These are phyloP conservation scores for Phytophthora chlamydospora DNA, from an alignment of 352 stramenopile species.

Conservation along the genomic window DNA sequence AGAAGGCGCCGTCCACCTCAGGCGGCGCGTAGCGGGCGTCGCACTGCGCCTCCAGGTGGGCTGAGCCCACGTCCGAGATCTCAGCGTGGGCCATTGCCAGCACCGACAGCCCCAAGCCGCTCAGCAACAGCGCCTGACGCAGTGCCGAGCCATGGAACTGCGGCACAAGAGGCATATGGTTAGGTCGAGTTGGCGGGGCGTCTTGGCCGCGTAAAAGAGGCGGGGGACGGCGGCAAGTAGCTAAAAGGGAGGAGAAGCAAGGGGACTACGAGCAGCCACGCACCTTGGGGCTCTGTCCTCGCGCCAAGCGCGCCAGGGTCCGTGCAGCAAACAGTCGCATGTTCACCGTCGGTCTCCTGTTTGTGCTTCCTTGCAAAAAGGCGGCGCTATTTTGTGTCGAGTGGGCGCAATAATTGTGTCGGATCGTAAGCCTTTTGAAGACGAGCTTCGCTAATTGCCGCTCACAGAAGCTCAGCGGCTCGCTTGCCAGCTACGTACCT, in stretches of 20 bases:
- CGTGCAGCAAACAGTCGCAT: slow-evolving; percentile 42
- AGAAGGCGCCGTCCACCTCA: slow-evolving; percentile 51
- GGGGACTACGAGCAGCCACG: neutral
- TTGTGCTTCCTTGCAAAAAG: no score
- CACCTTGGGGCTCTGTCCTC: slow-evolving; percentile 41
- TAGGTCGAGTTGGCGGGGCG: slow-evolving; percentile 14
- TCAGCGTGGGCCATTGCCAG: slow-evolving; percentile 47
- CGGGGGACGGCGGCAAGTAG: neutral
- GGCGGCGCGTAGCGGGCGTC: slow-evolving; percentile 57
- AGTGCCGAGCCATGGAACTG: slow-evolving; percentile 36
- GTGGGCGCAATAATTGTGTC: no score
- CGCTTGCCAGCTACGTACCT: no score
- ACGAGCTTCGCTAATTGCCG: no score
- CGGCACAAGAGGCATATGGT: slow-evolving; percentile 7
- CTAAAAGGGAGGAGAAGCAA: neutral
- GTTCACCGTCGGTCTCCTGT: slow-evolving; percentile 2
- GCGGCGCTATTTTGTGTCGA: no score
- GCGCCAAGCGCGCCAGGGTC: slow-evolving; percentile 36
- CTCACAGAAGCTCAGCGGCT: no score
- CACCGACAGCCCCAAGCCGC: slow-evolving; percentile 55
- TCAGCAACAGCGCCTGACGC: slow-evolving; percentile 56
- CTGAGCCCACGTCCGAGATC: slow-evolving; percentile 12
- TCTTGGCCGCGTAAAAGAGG: slow-evolving; percentile 2
- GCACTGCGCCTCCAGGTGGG: slow-evolving; percentile 51
- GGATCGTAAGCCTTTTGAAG: no score